phyloP scores from a whole-genome alignment of 2,329 filamentous ascomycete species.

The Exophiala sp. region DNA sequence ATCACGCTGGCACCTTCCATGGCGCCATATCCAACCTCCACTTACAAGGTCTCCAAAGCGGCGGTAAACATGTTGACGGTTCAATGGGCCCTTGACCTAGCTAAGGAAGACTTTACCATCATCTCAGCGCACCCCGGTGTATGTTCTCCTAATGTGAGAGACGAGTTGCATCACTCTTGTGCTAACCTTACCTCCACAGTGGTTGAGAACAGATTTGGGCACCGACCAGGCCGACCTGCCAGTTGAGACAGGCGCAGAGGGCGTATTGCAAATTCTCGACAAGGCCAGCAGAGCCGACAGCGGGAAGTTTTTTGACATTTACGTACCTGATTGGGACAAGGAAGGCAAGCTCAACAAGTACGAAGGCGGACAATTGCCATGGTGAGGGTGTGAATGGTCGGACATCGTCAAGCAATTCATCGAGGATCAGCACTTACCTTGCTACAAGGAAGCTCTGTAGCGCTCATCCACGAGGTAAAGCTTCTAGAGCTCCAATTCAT shows the following conservation, averaged over 20 bases:
- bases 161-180: neutral
- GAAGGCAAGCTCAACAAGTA: constrained; percentile 35
- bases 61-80: constrained; percentile 48
- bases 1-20: neutral
- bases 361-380: constrained; percentile 28
- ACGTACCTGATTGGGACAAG: constrained; percentile 35
- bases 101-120: constrained; percentile 42
- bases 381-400: neutral
- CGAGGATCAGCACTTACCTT: too few relatives aligned
- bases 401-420: too few relatives aligned
- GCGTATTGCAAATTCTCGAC: constrained; percentile 46
- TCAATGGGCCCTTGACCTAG: constrained; percentile 39
- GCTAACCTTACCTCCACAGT: neutral
- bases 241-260: constrained; percentile 37
- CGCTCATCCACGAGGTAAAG: too few relatives aligned
- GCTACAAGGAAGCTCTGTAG: too few relatives aligned
- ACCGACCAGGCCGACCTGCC: constrained; percentile 40
- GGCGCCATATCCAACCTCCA: neutral
- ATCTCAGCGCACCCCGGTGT: constrained; percentile 40
- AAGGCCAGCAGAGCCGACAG: constrained; percentile 38
- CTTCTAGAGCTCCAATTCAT: too few relatives aligned
- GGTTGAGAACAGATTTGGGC: constrained; percentile 35
- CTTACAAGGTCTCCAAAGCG: constrained; percentile 47
- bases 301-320: constrained; percentile 48
- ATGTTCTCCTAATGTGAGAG: neutral